Evolutionary conservation across 768 basidiomycete genomes (phyloP).

Genomic region (Phanerochaete sordida): DNA sequence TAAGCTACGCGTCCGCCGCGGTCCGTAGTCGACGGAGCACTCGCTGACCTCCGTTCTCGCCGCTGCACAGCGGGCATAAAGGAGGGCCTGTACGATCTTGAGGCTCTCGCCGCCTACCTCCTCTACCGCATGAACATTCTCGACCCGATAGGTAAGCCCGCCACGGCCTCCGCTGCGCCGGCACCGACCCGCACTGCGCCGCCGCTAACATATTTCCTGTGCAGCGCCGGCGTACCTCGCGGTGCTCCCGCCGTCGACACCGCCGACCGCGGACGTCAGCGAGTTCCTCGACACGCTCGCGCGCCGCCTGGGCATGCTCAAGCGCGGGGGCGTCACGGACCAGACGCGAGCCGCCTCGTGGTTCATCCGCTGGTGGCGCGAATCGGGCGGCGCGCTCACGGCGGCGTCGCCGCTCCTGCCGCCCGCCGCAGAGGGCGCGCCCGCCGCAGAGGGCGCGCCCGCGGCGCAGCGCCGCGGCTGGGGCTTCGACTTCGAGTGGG

Average conservation of each 20-base stretch:
- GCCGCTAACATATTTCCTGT: neutral
- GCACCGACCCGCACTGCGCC: neutral
- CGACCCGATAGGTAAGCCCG: slow-evolving; percentile 59
- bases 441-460: neutral
- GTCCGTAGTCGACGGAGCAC: no score
- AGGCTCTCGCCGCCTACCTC: slow-evolving; percentile 82
- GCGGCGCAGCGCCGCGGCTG: slow-evolving; percentile 53
- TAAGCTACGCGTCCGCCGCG: no score
- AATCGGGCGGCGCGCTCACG: slow-evolving; percentile 58
- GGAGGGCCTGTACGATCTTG: slow-evolving; percentile 84
- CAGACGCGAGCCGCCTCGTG: slow-evolving; percentile 67
- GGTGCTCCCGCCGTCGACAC: slow-evolving; percentile 50
- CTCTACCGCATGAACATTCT: slow-evolving; percentile 80
- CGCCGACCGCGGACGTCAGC: slow-evolving; percentile 57
- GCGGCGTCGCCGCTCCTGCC: slow-evolving; percentile 37
- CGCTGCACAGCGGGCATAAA: slow-evolving; percentile 79
- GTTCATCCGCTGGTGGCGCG: slow-evolving; percentile 88
- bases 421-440: slow-evolving; percentile 4
- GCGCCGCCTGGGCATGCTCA: slow-evolving; percentile 75
- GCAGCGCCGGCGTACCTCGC: slow-evolving; percentile 69
- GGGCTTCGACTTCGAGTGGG: slow-evolving; percentile 86
- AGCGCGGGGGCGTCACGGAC: slow-evolving; percentile 73
- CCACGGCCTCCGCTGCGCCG: neutral
- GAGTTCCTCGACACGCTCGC: slow-evolving; percentile 71
- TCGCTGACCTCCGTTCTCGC: neutral